Base-by-base conservation (phyloP, 73 alveolate species). In the Tetrahymena elliotti region DNA sequence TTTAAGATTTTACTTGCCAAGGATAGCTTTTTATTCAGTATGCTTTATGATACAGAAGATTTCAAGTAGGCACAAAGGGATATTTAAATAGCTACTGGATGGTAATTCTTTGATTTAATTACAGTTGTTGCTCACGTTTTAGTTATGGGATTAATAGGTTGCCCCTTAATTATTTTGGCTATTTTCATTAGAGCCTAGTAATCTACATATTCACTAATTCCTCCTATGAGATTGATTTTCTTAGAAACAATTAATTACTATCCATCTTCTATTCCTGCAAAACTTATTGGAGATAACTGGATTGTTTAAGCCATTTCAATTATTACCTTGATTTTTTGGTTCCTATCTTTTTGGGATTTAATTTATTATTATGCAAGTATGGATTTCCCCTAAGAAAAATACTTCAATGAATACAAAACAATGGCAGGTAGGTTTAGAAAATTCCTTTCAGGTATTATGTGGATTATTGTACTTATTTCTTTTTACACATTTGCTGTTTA, bases 361-460 rank as follows among this genome's bases (percentile, higher is more conserved):
- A 88, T 94, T 35, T 94, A 94, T 33, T 94, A 94, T 41, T 94
- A 94, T 40, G 93, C 93, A 12, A 83, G 93, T 22, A 94, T 94
- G 96, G 93, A 94, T 34, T 94, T 94, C 93, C 96, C 96, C 9
- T 88, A 94, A 37, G 96, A 94, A 53, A 94, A 94, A 53, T 94
- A 84, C 27, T 94, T 94, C 47, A 94, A 92, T 35, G 93, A 94
- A 36, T 94, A 84, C 8, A 84, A 88, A 34, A n/a, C n/a, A n/a
- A 94, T 94, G 18, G 93, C 35, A 10, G 93, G 95, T 31, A 94
- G 93, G 33, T 84, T 84, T n/a, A 94, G 93, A 94, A 94, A 84
- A 84, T 36, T 84, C 68, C 68, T 94, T n/a, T 84, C 93, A 40
- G 68, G 93, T 52, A 83, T 94, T 20, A 94, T 94, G 96, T 94